Percentiles rank a stretch among this genome's conserved stretches.
These are phyloP conservation scores for Lentinula sp. DNA, from an alignment of 768 basidiomycete species.

Conservation along the genomic window DNA sequence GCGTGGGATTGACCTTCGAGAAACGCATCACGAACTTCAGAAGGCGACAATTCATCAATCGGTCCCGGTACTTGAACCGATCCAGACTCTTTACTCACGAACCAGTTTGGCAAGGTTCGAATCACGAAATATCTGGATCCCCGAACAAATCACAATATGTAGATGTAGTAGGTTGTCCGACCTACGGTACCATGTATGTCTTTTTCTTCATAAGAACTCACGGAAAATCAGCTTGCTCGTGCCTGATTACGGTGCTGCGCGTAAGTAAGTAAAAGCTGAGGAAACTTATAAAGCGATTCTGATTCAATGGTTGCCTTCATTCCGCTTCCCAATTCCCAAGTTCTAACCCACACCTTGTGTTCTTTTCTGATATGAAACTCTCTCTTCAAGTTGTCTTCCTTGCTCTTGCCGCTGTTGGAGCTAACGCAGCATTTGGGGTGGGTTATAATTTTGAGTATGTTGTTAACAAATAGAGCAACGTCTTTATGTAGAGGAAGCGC, in stretches of 20 bases:
- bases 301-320: background rate
- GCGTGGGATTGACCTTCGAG: too few relatives aligned
- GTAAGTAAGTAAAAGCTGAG: background rate
- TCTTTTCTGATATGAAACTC: background rate
- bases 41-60: too few relatives aligned
- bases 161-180: background rate
- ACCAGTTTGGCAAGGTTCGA: too few relatives aligned
- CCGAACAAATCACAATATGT: too few relatives aligned
- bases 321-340: slow-evolving; percentile 8
- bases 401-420: slow-evolving; percentile 5
- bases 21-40: too few relatives aligned
- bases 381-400: slow-evolving; percentile 3
- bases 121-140: too few relatives aligned
- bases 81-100: too few relatives aligned
- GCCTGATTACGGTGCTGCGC: background rate
- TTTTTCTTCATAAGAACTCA: background rate
- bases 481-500: slow-evolving; percentile 15
- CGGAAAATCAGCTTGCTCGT: background rate
- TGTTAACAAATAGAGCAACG: slow-evolving; percentile 10
- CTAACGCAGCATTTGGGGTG: slow-evolving; percentile 7
- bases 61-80: too few relatives aligned
- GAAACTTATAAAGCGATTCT: background rate
- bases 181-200: background rate
- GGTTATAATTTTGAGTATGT: slow-evolving; percentile 19
- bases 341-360: background rate